phyloP scores from a whole-genome alignment of 148 eudicot species.

The Agrostemma githago region DNA sequence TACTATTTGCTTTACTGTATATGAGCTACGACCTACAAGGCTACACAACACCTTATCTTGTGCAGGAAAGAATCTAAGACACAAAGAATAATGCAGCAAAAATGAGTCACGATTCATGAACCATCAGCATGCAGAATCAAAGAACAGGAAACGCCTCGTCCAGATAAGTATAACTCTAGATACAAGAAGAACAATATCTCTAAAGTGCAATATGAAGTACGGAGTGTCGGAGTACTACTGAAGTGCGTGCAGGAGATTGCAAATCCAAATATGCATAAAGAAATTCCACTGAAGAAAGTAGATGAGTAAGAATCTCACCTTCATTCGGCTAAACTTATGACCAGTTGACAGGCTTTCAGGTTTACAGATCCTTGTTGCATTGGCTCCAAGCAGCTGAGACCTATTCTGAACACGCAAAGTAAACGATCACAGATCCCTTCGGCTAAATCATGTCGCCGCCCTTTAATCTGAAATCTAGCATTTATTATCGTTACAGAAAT shows the following conservation, averaged over 20 bases:
- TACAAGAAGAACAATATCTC: background rate
- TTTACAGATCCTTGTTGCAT: constrained; percentile 4
- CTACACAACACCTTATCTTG: background rate
- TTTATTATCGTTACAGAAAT: background rate
- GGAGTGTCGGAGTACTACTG: too few relatives aligned
- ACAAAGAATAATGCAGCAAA: constrained; percentile 7
- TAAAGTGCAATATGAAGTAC: background rate
- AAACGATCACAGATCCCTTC: background rate
- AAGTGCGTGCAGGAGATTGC: background rate
- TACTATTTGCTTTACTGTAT: background rate
- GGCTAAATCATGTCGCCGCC: background rate
- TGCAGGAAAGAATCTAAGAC: background rate
- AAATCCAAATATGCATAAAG: background rate
- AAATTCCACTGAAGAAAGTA: background rate
- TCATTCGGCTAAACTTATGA: background rate
- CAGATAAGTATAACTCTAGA: background rate
- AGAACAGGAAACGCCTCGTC: background rate
- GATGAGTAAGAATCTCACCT: background rate
- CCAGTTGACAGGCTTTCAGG: background rate
- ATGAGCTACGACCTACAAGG: background rate
- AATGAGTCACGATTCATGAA: background rate
- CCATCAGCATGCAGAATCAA: background rate
- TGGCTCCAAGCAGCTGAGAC: background rate
- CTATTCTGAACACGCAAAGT: constrained; percentile 1
- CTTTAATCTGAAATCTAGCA: background rate